Percentiles rank a stretch among this genome's conserved stretches.
These are phyloP conservation scores for Knoxdaviesia proteae DNA, from an alignment of 2,329 filamentous ascomycete genomes.

Conservation along the genomic window DNA sequence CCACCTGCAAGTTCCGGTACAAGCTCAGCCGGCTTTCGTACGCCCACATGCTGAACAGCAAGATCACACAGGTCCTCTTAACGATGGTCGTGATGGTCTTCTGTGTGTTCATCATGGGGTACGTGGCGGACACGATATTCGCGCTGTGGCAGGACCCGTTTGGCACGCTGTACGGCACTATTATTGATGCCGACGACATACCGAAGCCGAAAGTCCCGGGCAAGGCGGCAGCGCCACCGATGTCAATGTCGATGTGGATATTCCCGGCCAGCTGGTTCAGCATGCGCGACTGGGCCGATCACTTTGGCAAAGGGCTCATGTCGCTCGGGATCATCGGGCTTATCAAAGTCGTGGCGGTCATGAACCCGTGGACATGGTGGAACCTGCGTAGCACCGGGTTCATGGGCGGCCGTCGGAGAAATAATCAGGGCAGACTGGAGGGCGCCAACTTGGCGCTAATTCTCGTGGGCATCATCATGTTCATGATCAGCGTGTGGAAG, in stretches of 20 bases:
- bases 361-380: constrained; percentile 60
- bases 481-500: constrained; percentile 71
- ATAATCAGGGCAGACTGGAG: constrained; percentile 57
- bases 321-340: constrained; percentile 75
- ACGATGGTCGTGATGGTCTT: constrained; percentile 52
- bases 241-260: constrained; percentile 17
- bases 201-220: neutral
- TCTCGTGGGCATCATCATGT: constrained; percentile 58
- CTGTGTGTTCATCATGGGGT: constrained; percentile 66
- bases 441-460: constrained; percentile 65
- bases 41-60: constrained; percentile 49
- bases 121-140: constrained; percentile 81
- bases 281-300: constrained; percentile 51
- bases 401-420: constrained; percentile 30
- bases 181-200: constrained; percentile 8
- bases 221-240: neutral
- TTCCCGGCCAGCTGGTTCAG: constrained; percentile 16
- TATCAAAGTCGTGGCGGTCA: constrained; percentile 54
- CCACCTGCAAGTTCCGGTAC: constrained; percentile 73
- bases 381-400: constrained; percentile 44
- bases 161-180: constrained; percentile 32
- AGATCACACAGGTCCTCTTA: constrained; percentile 43
- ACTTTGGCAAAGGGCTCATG: constrained; percentile 80
- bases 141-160: constrained; percentile 69
- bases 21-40: constrained; percentile 56